Percentiles rank a stretch among this genome's conserved stretches.
Evolutionary conservation across 179 eudicot species (phyloP).

Genomic region (Patellifolia procumbens): DNA sequence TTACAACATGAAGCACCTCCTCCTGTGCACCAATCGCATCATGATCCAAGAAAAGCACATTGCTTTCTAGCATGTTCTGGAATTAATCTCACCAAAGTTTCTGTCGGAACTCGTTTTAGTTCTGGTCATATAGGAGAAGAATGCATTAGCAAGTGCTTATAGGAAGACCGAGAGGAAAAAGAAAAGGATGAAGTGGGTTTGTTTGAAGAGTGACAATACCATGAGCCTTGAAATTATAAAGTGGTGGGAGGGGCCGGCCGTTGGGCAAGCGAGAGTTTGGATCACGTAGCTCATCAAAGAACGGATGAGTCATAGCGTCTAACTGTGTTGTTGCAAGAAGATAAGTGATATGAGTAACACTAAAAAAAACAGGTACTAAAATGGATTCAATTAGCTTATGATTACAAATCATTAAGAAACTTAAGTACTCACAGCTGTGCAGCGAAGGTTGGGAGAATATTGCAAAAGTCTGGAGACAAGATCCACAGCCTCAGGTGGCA

Average conservation of each 20-base stretch:
- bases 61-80: slow-evolving; percentile 76
- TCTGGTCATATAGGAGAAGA: slow-evolving; percentile 32
- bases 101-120: slow-evolving; percentile 49
- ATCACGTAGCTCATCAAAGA: slow-evolving; percentile 75
- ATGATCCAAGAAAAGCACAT: slow-evolving; percentile 48
- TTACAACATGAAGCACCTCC: neutral
- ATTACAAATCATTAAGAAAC: neutral
- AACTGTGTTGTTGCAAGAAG: slow-evolving; percentile 44
- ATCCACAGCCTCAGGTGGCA: slow-evolving; percentile 96
- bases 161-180: too few species aligned
- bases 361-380: neutral
- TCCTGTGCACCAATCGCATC: slow-evolving; percentile 9
- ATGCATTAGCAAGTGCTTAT: neutral
- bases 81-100: slow-evolving; percentile 53
- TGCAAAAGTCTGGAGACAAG: slow-evolving; percentile 88
- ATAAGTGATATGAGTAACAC: neutral
- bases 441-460: slow-evolving; percentile 83
- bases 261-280: slow-evolving; percentile 71
- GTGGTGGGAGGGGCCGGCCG: slow-evolving; percentile 70
- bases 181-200: neutral
- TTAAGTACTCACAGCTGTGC: slow-evolving; percentile 73
- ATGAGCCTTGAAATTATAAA: slow-evolving; percentile 73
- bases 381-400: neutral
- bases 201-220: slow-evolving; percentile 32
- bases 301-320: slow-evolving; percentile 64